Evolutionary conservation across 1,284 basidiomycete species (phyloP), one percentile per base, ranked within the genome.

Genomic region (Phylloboletellus chloephorus): DNA sequence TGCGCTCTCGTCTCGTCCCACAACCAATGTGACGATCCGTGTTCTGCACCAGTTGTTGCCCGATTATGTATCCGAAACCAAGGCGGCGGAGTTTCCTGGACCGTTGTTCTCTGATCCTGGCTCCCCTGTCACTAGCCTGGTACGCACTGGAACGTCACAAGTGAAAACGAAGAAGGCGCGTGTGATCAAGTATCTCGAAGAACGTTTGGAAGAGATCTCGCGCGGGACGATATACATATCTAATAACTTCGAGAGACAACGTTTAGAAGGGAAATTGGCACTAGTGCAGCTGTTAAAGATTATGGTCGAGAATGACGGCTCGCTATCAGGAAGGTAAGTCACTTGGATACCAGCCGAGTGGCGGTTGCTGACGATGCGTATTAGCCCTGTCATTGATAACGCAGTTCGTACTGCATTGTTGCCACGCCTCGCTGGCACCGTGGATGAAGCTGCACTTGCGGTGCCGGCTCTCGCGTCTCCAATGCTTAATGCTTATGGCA

Each of bases 261-360:
- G 73, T 41, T 74, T 81, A 13, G 88, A 93, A 54, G 85, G 82
- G 16, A 91, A 84, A 60, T 65, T 89, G 21, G 69, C 81, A 1
- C 64, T 96, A n/a, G 69, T 91, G 22, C 79, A 76, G 50, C 56
- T 96, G 26, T 64, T 96, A 39, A 82, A 76, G 54, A 69, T 85
- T 7, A 75, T 96, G 74, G 73, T 96, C 0, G 83, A 92, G 52
- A 79, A 93, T 53, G 90, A 96, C 48, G 93, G 93, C 0, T 78
- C 78, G 38, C 63, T 95, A 17, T 77, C 79, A 30, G 90, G 90
- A 65, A 87, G 77, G 91, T 95, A 16, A 47, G 13, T 8, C 25
- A 19, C 26, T 42, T 24, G 30, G 16, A 41, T 15, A 10, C 30
- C 20, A 24, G 21, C 8, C 8, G 32, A 25, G 34, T 33, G 28